A percentile compares a stretch with the other conserved stretches of the same genome.
phyloP scores from a whole-genome alignment of 2,329 filamentous ascomycete species.

The Fusarium sp. region DNA sequence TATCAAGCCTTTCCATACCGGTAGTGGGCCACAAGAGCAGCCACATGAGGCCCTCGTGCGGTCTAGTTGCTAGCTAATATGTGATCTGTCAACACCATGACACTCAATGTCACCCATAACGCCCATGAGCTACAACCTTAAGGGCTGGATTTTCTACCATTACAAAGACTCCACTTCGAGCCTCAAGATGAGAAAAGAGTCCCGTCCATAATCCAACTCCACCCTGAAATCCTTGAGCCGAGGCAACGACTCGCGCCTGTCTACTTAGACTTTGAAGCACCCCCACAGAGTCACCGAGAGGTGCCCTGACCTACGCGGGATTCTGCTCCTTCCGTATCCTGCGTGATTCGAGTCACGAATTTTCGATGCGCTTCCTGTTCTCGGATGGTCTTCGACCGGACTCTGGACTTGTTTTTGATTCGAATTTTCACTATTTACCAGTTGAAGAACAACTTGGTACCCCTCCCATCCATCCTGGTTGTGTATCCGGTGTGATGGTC shows the following conservation, averaged over 20 bases:
- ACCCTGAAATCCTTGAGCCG: constrained; percentile 28
- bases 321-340: constrained; percentile 8
- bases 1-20: constrained; percentile 15
- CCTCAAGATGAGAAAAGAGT: constrained; percentile 17
- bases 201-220: constrained; percentile 18
- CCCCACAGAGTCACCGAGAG: constrained; percentile 31
- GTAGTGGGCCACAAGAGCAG: constrained; percentile 1
- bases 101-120: background rate
- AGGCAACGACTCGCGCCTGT: constrained; percentile 25
- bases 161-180: constrained; percentile 23
- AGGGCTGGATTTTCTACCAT: constrained; percentile 4
- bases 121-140: constrained; percentile 13
- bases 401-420: background rate
- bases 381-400: background rate
- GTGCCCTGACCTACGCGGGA: background rate
- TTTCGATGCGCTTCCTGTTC: constrained; percentile 4
- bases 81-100: constrained; percentile 22
- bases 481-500: constrained; percentile 5
- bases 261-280: constrained; percentile 22
- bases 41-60: background rate
- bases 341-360: constrained; percentile 11
- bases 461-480: background rate
- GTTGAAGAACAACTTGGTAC: constrained; percentile 5
- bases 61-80: constrained; percentile 7
- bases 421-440: background rate